phyloP scores from a whole-genome alignment of 2,329 filamentous ascomycete species.

The Grosmannia penicillata region DNA sequence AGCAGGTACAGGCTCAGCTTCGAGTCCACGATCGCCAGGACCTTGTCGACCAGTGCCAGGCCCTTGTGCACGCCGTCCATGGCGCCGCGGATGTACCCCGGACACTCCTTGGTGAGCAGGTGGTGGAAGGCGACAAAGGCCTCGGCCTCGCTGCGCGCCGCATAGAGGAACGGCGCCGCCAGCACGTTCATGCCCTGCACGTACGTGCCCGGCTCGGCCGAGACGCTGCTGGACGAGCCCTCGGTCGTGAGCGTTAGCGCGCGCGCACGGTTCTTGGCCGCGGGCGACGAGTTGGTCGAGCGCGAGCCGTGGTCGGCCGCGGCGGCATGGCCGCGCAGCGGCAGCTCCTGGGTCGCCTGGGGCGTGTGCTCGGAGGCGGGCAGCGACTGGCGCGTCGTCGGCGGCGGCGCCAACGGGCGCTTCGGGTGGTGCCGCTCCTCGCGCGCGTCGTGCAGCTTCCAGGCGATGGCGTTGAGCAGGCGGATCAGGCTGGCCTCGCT shows the following conservation, averaged over 20 bases:
- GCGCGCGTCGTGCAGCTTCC: conserved; percentile 75
- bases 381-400: conserved; percentile 12
- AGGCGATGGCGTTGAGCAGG: conserved; percentile 86
- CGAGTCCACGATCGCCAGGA: conserved; percentile 79
- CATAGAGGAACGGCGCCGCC: conserved; percentile 89
- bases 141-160: conserved; percentile 84
- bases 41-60: conserved; percentile 79
- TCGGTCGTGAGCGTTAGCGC: conserved; percentile 48
- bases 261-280: conserved; percentile 35
- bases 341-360: not conserved
- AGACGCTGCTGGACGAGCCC: conserved; percentile 42
- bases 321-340: not conserved
- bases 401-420: not conserved
- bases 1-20: conserved; percentile 75
- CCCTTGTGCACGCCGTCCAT: conserved; percentile 97
- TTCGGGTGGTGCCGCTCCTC: conserved; percentile 20
- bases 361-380: not conserved
- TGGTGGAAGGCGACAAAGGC: conserved; percentile 84
- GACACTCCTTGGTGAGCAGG: conserved; percentile 76
- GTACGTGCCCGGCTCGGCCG: conserved; percentile 64
- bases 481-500: conserved; percentile 92
- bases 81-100: conserved; percentile 83
- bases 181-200: conserved; percentile 99
- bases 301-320: conserved; percentile 16
- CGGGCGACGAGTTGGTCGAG: conserved; percentile 22